Conservation (phyloP, 805 yeast genomes). For the Candida broadrunensis region DNA sequence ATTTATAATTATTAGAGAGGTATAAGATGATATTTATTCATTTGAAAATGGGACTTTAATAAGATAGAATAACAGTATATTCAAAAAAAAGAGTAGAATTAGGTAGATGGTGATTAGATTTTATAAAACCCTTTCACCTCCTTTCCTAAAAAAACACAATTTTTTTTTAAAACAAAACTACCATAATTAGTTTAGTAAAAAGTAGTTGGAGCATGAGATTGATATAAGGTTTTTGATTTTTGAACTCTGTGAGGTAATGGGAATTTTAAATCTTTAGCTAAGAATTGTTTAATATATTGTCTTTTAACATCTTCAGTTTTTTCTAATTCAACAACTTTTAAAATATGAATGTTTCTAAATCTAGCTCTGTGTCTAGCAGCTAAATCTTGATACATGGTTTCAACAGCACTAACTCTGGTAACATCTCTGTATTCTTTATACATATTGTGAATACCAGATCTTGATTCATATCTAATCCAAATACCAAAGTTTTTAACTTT, state of each 20-base stretch:
- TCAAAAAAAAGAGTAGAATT: too few species aligned
- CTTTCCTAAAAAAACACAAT: too few species aligned
- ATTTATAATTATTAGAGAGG: too few species aligned
- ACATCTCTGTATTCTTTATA: constrained; percentile 99
- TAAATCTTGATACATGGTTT: constrained; percentile 97
- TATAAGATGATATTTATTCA: too few species aligned
- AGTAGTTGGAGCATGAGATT: constrained; percentile 94
- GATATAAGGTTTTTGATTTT: constrained; percentile 83
- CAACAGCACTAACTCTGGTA: constrained; percentile 98
- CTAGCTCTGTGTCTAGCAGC: constrained; percentile 99
- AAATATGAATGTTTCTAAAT: constrained; percentile 98
- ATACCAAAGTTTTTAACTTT: constrained; percentile 99
- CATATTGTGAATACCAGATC: constrained; percentile 99
- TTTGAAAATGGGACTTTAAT: too few species aligned
- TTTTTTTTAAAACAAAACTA: too few species aligned
- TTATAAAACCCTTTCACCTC: too few species aligned
- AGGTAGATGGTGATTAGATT: too few species aligned
- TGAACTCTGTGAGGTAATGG: constrained; percentile 99
- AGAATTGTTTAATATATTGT: constrained; percentile 97
- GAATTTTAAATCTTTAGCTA: constrained; percentile 94
- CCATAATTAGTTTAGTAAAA: constrained; percentile 96
- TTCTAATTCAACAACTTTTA: constrained; percentile 98
- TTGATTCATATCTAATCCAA: constrained; percentile 99
- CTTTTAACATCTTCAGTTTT: constrained; percentile 98
- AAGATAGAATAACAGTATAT: too few species aligned